Evolutionary conservation across 2,329 filamentous ascomycete species (phyloP).

Genomic region (Trematosphaeria pertusa): DNA sequence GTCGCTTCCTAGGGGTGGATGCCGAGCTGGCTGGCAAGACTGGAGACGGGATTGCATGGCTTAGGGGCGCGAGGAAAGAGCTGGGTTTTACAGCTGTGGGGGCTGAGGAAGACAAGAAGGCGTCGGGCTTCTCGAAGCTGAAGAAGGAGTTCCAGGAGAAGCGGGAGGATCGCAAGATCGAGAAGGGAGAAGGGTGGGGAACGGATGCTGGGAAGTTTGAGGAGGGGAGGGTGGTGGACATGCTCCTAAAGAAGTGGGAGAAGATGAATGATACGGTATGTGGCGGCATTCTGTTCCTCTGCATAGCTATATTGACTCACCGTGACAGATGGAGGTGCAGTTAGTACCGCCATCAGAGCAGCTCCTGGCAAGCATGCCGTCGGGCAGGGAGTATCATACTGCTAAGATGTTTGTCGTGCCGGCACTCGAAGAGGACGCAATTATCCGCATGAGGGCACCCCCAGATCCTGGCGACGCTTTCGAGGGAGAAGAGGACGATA

Average conservation of each 20-base stretch:
- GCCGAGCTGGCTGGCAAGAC: slow-evolving; percentile 82
- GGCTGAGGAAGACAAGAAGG: slow-evolving; percentile 52
- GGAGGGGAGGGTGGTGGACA: slow-evolving; percentile 83
- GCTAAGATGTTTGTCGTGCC: slow-evolving; percentile 73
- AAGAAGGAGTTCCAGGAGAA: slow-evolving; percentile 79
- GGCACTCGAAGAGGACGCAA: slow-evolving; percentile 66
- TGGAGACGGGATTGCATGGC: slow-evolving; percentile 86
- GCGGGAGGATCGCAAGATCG: slow-evolving; percentile 79
- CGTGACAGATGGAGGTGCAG: slow-evolving; percentile 88
- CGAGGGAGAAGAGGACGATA: slow-evolving; percentile 45
- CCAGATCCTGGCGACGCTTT: slow-evolving; percentile 57
- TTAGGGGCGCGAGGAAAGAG: slow-evolving; percentile 77
- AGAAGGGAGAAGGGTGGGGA: slow-evolving; percentile 76
- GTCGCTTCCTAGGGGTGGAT: slow-evolving; percentile 89
- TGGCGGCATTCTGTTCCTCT: slow-evolving; percentile 12
- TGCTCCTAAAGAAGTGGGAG: slow-evolving; percentile 87
- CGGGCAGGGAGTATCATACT: slow-evolving; percentile 83
- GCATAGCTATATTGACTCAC: too few species aligned
- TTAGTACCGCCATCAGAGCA: slow-evolving; percentile 73
- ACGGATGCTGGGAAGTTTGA: slow-evolving; percentile 84
- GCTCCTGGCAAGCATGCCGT: slow-evolving; percentile 80
- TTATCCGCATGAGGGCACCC: slow-evolving; percentile 66
- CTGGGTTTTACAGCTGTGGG: slow-evolving; percentile 66
- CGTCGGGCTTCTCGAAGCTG: slow-evolving; percentile 66
- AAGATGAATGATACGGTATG: slow-evolving; percentile 91